Conservation (phyloP, 2,329 filamentous ascomycete genomes). For the Fusarium palustre region DNA sequence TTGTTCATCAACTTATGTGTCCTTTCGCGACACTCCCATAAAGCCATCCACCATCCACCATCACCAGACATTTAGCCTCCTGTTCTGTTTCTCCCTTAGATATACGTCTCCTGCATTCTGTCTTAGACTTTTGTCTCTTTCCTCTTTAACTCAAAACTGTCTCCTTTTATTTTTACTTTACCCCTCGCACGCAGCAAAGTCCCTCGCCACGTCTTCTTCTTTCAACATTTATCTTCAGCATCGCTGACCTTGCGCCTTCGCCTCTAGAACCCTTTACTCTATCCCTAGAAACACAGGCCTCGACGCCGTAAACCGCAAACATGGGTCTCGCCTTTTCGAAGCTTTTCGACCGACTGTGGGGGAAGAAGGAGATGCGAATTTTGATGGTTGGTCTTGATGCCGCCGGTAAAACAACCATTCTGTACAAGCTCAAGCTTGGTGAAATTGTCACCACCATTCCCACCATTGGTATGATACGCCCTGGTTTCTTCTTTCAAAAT, state of each 20-base stretch:
- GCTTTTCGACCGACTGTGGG: slow-evolving; percentile 95
- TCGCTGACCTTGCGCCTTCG: slow-evolving; percentile 39
- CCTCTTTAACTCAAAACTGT: slow-evolving; percentile 16
- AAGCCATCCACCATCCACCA: slow-evolving; percentile 40
- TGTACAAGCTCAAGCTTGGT: slow-evolving; percentile 99
- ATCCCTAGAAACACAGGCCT: slow-evolving; percentile 47
- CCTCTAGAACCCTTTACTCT: slow-evolving; percentile 43
- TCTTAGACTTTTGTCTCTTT: slow-evolving; percentile 35
- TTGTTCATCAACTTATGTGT: slow-evolving; percentile 46
- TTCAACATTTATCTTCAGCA: slow-evolving; percentile 25
- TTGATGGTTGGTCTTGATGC: slow-evolving; percentile 99
- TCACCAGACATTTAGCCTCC: slow-evolving; percentile 42
- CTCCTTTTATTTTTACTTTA: slow-evolving; percentile 19
- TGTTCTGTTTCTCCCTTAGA: slow-evolving; percentile 34
- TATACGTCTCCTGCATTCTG: slow-evolving; percentile 25
- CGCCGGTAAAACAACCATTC: slow-evolving; percentile 99
- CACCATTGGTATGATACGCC: slow-evolving; percentile 79
- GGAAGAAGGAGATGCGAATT: slow-evolving; percentile 99
- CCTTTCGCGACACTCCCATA: slow-evolving; percentile 48
- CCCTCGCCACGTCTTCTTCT: slow-evolving; percentile 32
- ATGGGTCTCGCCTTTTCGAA: slow-evolving; percentile 99
- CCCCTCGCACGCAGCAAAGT: slow-evolving; percentile 25
- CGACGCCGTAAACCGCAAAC: slow-evolving; percentile 66
- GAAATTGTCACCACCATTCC: slow-evolving; percentile 99
- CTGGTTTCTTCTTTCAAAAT: background rate